Conservation (phyloP, 164 flowering plant genomes). For the Macadamia integrifolia region DNA sequence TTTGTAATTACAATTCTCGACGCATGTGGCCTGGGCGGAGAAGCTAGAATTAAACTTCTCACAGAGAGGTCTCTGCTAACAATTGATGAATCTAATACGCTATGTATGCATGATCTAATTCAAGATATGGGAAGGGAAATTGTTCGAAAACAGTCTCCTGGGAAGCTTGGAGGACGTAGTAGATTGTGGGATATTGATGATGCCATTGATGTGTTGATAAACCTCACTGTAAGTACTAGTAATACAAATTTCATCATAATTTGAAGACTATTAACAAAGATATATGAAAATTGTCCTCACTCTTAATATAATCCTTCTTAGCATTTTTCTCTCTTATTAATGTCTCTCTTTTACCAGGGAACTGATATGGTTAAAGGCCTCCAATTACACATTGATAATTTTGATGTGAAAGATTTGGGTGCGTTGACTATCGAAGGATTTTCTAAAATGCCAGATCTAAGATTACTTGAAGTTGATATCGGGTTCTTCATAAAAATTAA, state of each 20-base stretch:
- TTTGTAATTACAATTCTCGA: not conserved
- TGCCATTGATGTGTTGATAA: not conserved
- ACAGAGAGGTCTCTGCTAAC: not conserved
- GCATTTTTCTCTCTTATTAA: too few relatives aligned
- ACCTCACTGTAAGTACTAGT: too few relatives aligned
- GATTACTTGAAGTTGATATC: not conserved
- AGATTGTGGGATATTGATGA: conserved; percentile 12
- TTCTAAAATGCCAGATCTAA: conserved; percentile 2
- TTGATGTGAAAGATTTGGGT: not conserved
- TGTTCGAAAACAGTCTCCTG: too few relatives aligned
- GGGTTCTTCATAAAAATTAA: too few relatives aligned
- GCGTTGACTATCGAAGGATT: not conserved
- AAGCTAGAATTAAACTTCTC: not conserved
- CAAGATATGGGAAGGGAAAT: conserved; percentile 11
- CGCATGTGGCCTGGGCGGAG: not conserved
- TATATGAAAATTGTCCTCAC: too few relatives aligned
- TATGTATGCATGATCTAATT: conserved; percentile 10
- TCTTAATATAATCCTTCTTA: too few relatives aligned
- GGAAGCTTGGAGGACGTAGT: conserved; percentile 2
- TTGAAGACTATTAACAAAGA: too few relatives aligned
- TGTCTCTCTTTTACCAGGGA: not conserved
- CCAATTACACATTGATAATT: not conserved
- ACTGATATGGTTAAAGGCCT: conserved; percentile 1
- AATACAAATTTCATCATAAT: too few relatives aligned
- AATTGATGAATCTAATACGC: not conserved